Conservation (phyloP, 495 filamentous ascomycete genomes). For the Hyaloscypha finlandica region DNA sequence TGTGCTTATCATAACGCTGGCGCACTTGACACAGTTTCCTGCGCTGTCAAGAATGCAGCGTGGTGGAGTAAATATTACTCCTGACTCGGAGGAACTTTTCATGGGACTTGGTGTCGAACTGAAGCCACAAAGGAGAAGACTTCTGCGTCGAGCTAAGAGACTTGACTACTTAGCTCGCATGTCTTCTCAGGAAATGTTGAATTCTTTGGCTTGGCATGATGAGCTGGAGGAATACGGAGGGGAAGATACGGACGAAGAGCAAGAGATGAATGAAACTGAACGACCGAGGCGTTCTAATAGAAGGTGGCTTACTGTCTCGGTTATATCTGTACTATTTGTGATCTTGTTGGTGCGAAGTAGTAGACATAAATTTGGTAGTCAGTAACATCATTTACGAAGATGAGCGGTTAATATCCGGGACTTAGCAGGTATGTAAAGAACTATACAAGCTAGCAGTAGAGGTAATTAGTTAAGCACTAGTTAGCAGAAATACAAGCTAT, state of each 20-base stretch:
- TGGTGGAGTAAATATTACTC: constrained; percentile 1
- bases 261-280: constrained; percentile 1
- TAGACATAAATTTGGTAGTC: too few relatives aligned
- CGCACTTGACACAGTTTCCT: constrained; percentile 21
- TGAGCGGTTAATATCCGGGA: too few relatives aligned
- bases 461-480: too few relatives aligned
- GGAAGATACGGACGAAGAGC: constrained; percentile 2
- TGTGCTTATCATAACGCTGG: constrained; percentile 29
- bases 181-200: not conserved
- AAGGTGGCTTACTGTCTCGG: not conserved
- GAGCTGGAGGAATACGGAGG: not conserved
- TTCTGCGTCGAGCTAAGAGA: constrained; percentile 16
- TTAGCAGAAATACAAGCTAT: too few relatives aligned
- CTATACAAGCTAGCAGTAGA: too few relatives aligned
- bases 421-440: too few relatives aligned
- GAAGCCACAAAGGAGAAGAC: constrained; percentile 20
- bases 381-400: too few relatives aligned
- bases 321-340: not conserved
- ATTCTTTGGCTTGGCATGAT: not conserved
- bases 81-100: constrained; percentile 27
- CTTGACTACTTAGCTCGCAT: constrained; percentile 15
- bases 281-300: not conserved
- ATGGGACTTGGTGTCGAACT: constrained; percentile 26
- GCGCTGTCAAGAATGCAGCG: not conserved
- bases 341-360: not conserved